Evolutionary conservation across 2,329 filamentous ascomycete genomes (phyloP), one percentile per base, ranked within the genome.

Genomic region (Rhynchosporium secalis): DNA sequence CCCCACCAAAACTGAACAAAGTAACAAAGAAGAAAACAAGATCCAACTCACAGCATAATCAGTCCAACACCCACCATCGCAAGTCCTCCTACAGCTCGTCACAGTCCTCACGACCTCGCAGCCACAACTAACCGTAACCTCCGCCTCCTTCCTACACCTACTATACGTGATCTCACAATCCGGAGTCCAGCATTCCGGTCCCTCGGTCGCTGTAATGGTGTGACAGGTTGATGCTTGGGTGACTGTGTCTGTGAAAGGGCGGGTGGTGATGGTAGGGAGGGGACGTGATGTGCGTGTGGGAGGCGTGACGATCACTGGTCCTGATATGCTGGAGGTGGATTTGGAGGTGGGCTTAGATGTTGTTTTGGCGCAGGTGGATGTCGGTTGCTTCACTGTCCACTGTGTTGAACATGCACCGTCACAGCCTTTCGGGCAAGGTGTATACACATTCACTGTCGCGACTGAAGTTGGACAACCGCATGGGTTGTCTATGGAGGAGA

Each of bases 391-490:
- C 36, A 29, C 20, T 8, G 43, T 26, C 4, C 13, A 56, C 40
- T 56, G 60, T 1, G 49, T 67, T 10, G 12, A 43, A 49, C 69
- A 72, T 3, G 48, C 61, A 1, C 51, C 59, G 20, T 62, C 56
- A 46, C 61, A 66, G 0, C 29, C 33, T 0, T 65, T 68, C 3
- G 64, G 62, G 12, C 72, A 73, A 1, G 71, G 62, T 3, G 64
- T 69, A 33, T 63, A 68, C 3, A 60, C 38, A 5, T 66, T 72
- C 4, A 52, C 54, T 2, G 68, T 72, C 15, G 71, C 60, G 7
- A 72, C 58, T 2, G 41, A 43, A 3, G 60, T 63, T 3, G 72
- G 69, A 59, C 72, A 74, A 10, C 63, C 66, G 56, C 71, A 73
- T 3, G 68, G 67, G 10, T 67, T 58, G 26, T 52, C 56, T 41